A percentile compares a stretch with the other conserved stretches of the same genome.
These are phyloP conservation scores for Arachis stenosperma DNA, from an alignment of 306 rosid genomes.

Conservation along the genomic window DNA sequence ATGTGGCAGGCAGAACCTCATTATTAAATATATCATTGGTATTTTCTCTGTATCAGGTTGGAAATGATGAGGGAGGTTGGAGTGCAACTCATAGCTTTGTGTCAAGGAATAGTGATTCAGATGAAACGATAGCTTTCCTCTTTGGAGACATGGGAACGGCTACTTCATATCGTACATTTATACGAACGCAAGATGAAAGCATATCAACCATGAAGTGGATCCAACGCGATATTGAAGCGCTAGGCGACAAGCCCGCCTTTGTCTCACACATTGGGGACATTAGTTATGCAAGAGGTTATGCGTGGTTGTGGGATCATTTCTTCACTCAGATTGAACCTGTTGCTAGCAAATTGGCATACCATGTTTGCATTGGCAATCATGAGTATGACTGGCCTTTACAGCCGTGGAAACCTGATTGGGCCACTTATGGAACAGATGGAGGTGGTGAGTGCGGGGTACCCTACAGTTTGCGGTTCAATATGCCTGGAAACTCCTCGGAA, in stretches of 20 bases:
- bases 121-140: conserved; percentile 80
- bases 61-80: conserved; percentile 85
- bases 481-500: conserved; percentile 95
- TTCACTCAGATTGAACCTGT: conserved; percentile 76
- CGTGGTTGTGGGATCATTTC: conserved; percentile 92
- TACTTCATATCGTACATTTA: conserved; percentile 74
- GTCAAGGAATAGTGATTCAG: conserved; percentile 64
- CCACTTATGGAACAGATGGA: conserved; percentile 80
- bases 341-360: conserved; percentile 79
- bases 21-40: background rate
- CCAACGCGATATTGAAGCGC: conserved; percentile 81
- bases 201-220: conserved; percentile 83
- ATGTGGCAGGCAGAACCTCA: background rate
- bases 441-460: conserved; percentile 99
- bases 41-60: conserved; percentile 58
- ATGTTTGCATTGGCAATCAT: conserved; percentile 92
- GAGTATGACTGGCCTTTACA: conserved; percentile 89
- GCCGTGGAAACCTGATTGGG: conserved; percentile 88
- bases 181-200: conserved; percentile 84
- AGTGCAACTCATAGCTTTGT: conserved; percentile 68
- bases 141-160: conserved; percentile 94
- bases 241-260: conserved; percentile 83
- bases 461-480: conserved; percentile 80
- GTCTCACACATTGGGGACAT: conserved; percentile 92
- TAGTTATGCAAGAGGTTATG: conserved; percentile 92